phyloP scores from a whole-genome alignment of 441 rosid species.

The Populus trichocarpa region DNA sequence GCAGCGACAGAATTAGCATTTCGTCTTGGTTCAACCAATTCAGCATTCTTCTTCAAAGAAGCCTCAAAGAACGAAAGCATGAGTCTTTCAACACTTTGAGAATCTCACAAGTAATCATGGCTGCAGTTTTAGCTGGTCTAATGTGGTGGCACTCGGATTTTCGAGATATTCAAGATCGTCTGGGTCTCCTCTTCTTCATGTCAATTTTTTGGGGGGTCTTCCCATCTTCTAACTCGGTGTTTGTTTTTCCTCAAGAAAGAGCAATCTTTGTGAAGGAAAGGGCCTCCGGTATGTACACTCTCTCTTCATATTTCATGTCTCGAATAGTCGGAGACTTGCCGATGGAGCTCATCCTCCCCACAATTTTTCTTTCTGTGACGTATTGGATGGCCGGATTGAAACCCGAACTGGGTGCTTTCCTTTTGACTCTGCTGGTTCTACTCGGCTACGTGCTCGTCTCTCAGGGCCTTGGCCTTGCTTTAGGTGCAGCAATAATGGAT shows the following conservation, averaged over 20 bases:
- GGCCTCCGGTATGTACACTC: slow-evolving; percentile 89
- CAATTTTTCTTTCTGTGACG: slow-evolving; percentile 50
- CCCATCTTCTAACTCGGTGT: slow-evolving; percentile 79
- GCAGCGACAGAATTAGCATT: slow-evolving; percentile 17
- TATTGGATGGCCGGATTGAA: slow-evolving; percentile 88
- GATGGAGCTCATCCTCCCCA: slow-evolving; percentile 87
- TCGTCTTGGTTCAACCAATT: slow-evolving; percentile 67
- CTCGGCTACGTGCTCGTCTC: slow-evolving; percentile 77
- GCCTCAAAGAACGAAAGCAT: slow-evolving; percentile 75
- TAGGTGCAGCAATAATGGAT: slow-evolving; percentile 86
- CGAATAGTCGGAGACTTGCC: slow-evolving; percentile 75
- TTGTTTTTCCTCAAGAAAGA: slow-evolving; percentile 88
- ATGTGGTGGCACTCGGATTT: slow-evolving; percentile 97
- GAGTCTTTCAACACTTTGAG: slow-evolving; percentile 70
- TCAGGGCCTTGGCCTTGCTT: slow-evolving; percentile 77
- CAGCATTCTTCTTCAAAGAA: slow-evolving; percentile 65
- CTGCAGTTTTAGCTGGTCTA: slow-evolving; percentile 54
- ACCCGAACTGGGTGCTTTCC: slow-evolving; percentile 46
- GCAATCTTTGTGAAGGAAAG: slow-evolving; percentile 71
- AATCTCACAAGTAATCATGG: slow-evolving; percentile 70
- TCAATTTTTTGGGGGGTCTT: slow-evolving; percentile 93
- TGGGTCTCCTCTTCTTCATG: slow-evolving; percentile 80
- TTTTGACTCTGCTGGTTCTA: slow-evolving; percentile 53
- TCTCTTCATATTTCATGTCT: slow-evolving; percentile 89
- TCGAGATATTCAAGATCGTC: slow-evolving; percentile 59